Evolutionary conservation across 805 yeast species (phyloP).

Genomic region (Metschnikowia bowlesiae): DNA sequence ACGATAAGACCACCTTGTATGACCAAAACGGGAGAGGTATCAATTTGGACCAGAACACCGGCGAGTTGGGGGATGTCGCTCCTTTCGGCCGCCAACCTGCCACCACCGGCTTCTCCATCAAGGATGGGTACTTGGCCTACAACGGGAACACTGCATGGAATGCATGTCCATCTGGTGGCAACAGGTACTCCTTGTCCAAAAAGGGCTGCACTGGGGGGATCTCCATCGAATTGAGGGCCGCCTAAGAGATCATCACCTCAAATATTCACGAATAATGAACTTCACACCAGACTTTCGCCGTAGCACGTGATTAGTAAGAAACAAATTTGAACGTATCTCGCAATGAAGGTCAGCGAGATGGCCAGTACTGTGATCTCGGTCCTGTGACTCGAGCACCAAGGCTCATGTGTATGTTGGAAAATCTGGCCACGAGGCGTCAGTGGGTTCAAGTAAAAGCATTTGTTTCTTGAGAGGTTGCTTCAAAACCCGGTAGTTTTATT

Average conservation of each 20-base stretch:
- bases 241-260: neutral
- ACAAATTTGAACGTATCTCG: too few relatives aligned
- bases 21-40: constrained; percentile 30
- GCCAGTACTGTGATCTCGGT: too few relatives aligned
- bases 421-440: too few relatives aligned
- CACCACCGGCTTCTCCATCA: constrained; percentile 37
- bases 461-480: too few relatives aligned
- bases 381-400: too few relatives aligned
- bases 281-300: too few relatives aligned
- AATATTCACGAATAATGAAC: too few relatives aligned
- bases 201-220: constrained; percentile 28
- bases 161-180: constrained; percentile 33
- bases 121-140: constrained; percentile 33
- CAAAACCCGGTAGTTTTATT: too few relatives aligned
- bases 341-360: too few relatives aligned
- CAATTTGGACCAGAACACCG: constrained; percentile 25
- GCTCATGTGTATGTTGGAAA: too few relatives aligned
- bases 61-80: constrained; percentile 29
- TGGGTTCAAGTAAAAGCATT: too few relatives aligned
- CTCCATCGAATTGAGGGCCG: constrained; percentile 23
- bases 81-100: constrained; percentile 19
- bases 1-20: constrained; percentile 23
- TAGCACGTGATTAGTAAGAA: too few relatives aligned
- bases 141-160: constrained; percentile 32
- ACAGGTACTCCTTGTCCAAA: constrained; percentile 20